Evolutionary conservation across 1,139 yeast genomes (phyloP).

Genomic region (Saccharomycopsis crataegensis): DNA sequence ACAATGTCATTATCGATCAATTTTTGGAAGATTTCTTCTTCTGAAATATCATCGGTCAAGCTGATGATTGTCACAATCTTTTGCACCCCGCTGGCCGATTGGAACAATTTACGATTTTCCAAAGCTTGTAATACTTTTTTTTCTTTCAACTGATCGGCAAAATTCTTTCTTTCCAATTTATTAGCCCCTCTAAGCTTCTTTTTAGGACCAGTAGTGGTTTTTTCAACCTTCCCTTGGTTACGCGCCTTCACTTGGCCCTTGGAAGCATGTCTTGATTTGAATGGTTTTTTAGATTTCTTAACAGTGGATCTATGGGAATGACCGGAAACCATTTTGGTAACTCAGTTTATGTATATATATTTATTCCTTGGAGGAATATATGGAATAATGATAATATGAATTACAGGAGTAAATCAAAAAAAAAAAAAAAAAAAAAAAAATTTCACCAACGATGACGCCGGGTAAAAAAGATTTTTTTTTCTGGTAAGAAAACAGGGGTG

Average conservation of each 20-base stretch:
- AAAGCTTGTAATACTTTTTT: constrained; percentile 55
- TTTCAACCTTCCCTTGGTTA: constrained; percentile 84
- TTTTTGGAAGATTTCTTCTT: constrained; percentile 23
- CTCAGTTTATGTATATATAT: not conserved
- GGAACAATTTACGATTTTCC: constrained; percentile 57
- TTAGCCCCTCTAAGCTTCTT: constrained; percentile 34
- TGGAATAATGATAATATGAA: not conserved
- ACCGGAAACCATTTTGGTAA: constrained; percentile 1
- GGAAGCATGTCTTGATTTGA: constrained; percentile 87
- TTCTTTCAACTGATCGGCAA: constrained; percentile 69
- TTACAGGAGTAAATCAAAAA: not conserved
- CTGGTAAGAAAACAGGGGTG: no score
- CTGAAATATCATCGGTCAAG: constrained; percentile 62
- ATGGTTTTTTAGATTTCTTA: constrained; percentile 80
- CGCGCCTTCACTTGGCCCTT: constrained; percentile 78
- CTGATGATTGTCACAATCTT: constrained; percentile 78
- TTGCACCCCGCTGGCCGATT: constrained; percentile 73
- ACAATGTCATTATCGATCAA: not conserved
- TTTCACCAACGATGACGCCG: not conserved
- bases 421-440: not conserved
- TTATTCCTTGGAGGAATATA: not conserved
- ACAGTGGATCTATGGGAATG: constrained; percentile 17
- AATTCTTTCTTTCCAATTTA: constrained; percentile 72
- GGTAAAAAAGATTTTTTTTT: no score
- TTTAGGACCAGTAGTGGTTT: constrained; percentile 27